These are phyloP conservation scores for Prunus padus DNA, from an alignment of 306 rosid species.

Conservation along the genomic window DNA sequence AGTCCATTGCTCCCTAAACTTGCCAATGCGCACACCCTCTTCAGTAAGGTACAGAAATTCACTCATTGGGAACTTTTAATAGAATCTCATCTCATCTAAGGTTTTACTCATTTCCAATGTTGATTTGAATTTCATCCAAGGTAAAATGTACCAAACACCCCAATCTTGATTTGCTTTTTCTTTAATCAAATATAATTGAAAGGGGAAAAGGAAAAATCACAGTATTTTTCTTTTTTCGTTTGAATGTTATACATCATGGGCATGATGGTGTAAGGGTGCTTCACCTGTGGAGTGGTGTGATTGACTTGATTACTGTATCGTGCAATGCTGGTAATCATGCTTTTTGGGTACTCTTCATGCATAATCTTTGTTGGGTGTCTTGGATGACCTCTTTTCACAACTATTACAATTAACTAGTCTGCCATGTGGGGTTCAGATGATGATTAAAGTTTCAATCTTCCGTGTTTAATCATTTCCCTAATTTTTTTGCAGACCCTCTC, in stretches of 20 bases:
- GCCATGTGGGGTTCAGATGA: neutral
- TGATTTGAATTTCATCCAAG: neutral
- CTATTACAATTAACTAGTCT: neutral
- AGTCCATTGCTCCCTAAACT: constrained; percentile 96
- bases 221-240: neutral
- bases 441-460: constrained; percentile 12
- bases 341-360: neutral
- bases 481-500: constrained; percentile 63
- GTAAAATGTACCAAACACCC: neutral
- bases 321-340: neutral
- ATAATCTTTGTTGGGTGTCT: no score
- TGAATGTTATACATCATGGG: no score
- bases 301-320: neutral
- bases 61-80: constrained; percentile 13
- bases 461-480: constrained; percentile 22
- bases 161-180: neutral
- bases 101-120: neutral
- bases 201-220: neutral
- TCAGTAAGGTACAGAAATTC: constrained; percentile 65
- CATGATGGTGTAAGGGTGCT: neutral
- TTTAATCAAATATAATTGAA: neutral
- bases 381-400: no score
- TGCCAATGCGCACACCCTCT: constrained; percentile 83
- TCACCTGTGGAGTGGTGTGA: neutral
- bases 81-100: neutral